Evolutionary conservation across 106 monocot genomes (phyloP).

Genomic region (Triglochin maritima): DNA sequence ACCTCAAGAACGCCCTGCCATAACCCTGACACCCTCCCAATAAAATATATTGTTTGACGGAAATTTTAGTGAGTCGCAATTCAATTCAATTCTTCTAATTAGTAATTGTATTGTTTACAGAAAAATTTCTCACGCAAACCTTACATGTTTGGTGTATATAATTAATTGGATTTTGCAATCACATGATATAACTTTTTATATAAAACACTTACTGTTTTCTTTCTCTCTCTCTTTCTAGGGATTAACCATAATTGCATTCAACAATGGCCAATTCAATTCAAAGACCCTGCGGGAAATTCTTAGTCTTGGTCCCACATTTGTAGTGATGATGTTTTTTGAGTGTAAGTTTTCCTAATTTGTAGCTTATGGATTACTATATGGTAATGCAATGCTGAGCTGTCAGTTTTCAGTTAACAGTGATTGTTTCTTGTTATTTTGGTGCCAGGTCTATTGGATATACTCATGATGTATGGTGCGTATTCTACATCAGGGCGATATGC

Average conservation of each 20-base stretch:
- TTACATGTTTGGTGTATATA: too few relatives aligned
- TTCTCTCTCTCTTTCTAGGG: constrained; percentile 24
- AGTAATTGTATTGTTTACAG: too few relatives aligned
- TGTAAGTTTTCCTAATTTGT: constrained; percentile 33
- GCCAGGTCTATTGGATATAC: constrained; percentile 43
- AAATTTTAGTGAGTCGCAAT: too few relatives aligned
- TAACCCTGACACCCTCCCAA: too few relatives aligned
- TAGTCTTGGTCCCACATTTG: constrained; percentile 89
- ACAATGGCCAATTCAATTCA: constrained; percentile 29
- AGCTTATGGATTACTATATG: neutral
- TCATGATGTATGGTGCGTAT: constrained; percentile 98
- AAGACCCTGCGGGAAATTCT: constrained; percentile 48
- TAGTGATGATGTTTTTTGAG: constrained; percentile 70
- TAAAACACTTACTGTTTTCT: neutral
- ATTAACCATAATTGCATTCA: constrained; percentile 89
- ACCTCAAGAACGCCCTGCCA: too few relatives aligned
- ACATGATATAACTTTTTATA: neutral
- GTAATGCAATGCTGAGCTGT: too few relatives aligned
- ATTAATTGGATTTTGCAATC: too few relatives aligned
- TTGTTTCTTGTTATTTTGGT: neutral
- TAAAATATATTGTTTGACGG: too few relatives aligned
- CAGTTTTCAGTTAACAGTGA: too few relatives aligned
- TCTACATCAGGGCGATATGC: constrained; percentile 76
- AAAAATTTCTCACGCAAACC: too few relatives aligned
- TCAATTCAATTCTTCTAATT: too few relatives aligned